Conservation (phyloP, 2,329 filamentous ascomycete species). For the Clonostachys chloroleuca region DNA sequence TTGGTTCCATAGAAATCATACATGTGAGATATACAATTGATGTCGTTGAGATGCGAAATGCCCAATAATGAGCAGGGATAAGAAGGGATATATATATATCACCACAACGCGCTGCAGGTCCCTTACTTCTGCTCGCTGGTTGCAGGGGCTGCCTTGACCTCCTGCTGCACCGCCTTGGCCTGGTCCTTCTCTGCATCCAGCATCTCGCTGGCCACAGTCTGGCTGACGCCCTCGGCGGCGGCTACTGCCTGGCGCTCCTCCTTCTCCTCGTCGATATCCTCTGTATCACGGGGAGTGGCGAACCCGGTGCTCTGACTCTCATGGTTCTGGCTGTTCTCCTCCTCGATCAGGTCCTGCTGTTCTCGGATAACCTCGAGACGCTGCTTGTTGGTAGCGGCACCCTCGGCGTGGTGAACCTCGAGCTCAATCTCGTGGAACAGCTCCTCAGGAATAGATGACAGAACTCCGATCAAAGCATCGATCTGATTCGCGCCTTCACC, state of each 20-base stretch:
- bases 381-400: conserved; percentile 97
- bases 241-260: conserved; percentile 62
- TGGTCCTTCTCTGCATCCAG: conserved; percentile 49
- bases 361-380: conserved; percentile 96
- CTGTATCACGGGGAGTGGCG: conserved; percentile 75
- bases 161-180: conserved; percentile 15
- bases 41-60: too few species aligned
- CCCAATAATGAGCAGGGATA: too few species aligned
- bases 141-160: conserved; percentile 10
- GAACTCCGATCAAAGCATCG: conserved; percentile 84
- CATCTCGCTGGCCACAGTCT: conserved; percentile 48
- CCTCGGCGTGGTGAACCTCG: conserved; percentile 94
- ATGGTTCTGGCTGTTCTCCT: conserved; percentile 90
- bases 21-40: too few species aligned
- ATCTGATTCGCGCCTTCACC: conserved; percentile 81
- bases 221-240: conserved; percentile 39
- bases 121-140: conserved; percentile 19
- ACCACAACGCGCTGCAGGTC: not conserved
- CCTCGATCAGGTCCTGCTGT: conserved; percentile 95
- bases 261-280: conserved; percentile 95
- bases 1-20: too few species aligned
- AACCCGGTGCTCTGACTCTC: conserved; percentile 72
- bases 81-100: too few species aligned
- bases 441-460: conserved; percentile 94
- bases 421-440: conserved; percentile 99